Evolutionary conservation across 2,329 filamentous ascomycete genomes (phyloP), one percentile per base, ranked within the genome.

Genomic region (Dothiorella sarmentorum): DNA sequence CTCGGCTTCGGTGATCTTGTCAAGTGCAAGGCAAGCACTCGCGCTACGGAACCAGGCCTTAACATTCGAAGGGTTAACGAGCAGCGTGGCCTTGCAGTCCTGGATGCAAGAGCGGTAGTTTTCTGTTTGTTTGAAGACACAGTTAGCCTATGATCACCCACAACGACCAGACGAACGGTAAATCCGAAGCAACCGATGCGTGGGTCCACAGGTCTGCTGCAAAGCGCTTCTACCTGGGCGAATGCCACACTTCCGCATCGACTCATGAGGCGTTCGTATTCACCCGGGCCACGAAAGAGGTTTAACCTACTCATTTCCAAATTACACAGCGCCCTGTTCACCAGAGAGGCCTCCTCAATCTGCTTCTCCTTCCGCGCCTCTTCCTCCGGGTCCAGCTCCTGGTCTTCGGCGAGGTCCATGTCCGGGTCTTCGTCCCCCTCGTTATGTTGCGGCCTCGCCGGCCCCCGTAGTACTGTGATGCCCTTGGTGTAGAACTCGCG

Each of bases 21-120:
- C 87, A 15, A 97, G 83, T 1, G 87, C 85, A 24, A 96, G 78
- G 59, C 96, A 82, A 3, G 94, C 93, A 61, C 82, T 80, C 2
- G 89, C 84, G 58, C 89, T 91, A 62, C 94, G 88, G 75, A 95
- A 99, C 76, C 87, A 91, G 1, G 94, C 93, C 77, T 99, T 99
- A 68, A 95, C 73, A 72, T 96, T 97, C 52, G 72, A 73, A 3
- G 86, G 82, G 74, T 97, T 95, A 60, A 97, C 78, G 37, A 85
- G 84, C 61, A 99, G 81, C 1, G 90, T 88, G 7, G 85, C 81
- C 2, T 87, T 89, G 73, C 92, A 94, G 78, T 97, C 94, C 47
- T 88, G 81, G 68, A 88, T 95, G 75, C 89, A 91, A 62, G 85
- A 87, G 63, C 93, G 87, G 76, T 92, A 94, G 77, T 99, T 99